These are phyloP conservation scores for Rhododendron mucronatum DNA, from an alignment of 148 eudicot genomes.

Conservation along the genomic window DNA sequence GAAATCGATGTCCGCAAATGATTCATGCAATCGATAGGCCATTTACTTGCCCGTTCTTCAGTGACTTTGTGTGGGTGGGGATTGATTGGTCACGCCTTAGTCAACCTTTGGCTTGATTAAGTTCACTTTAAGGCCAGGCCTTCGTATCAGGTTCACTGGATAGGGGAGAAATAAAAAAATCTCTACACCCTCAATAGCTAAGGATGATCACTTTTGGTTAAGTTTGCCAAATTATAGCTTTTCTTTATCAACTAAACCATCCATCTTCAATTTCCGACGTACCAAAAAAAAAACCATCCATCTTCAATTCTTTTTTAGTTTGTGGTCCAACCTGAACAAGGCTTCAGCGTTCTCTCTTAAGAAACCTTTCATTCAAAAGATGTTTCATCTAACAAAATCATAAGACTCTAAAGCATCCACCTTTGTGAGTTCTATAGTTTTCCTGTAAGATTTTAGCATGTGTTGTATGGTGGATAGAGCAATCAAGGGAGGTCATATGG, in stretches of 20 bases:
- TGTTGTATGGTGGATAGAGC: neutral
- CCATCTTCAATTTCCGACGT: neutral
- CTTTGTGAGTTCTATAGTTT: neutral
- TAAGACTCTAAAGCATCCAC: neutral
- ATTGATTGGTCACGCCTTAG: neutral
- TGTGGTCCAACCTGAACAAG: neutral
- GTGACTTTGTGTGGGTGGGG: no score
- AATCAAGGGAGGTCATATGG: neutral
- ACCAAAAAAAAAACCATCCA: neutral
- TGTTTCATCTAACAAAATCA: neutral
- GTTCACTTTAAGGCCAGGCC: neutral
- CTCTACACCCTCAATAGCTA: neutral
- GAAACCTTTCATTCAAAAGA: neutral
- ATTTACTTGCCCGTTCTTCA: neutral
- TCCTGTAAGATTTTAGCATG: neutral
- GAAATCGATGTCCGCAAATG: neutral
- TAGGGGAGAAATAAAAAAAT: neutral
- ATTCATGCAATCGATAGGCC: neutral
- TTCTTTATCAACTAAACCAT: neutral
- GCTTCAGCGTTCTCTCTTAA: neutral
- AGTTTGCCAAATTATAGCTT: neutral
- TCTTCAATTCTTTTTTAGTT: neutral
- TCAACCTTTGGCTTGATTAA: neutral
- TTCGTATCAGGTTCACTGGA: neutral
- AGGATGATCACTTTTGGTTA: neutral